These are phyloP conservation scores for Microsporum canis DNA, from an alignment of 2,329 filamentous ascomycete genomes.

Conservation along the genomic window DNA sequence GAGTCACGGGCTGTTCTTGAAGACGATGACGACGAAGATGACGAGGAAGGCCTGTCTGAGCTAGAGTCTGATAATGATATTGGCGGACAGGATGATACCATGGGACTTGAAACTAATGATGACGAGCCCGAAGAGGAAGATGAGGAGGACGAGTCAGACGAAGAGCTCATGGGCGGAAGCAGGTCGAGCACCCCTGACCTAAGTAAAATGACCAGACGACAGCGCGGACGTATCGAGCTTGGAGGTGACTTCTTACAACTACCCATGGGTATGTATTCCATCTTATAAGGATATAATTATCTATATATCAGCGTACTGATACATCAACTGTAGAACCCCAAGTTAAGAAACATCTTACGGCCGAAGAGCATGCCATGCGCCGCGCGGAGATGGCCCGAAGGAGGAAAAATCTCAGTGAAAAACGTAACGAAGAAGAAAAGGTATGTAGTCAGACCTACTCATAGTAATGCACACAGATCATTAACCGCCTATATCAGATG, in stretches of 20 bases:
- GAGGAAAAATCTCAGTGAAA: slow-evolving; percentile 62
- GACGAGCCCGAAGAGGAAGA: slow-evolving; percentile 34
- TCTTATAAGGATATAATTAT: neutral
- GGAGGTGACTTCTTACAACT: slow-evolving; percentile 42
- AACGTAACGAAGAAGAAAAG: slow-evolving; percentile 70
- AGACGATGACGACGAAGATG: slow-evolving; percentile 40
- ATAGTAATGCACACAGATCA: neutral
- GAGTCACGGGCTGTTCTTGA: slow-evolving; percentile 39
- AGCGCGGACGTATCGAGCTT: slow-evolving; percentile 49
- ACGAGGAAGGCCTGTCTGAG: slow-evolving; percentile 39
- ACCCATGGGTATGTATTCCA: slow-evolving; percentile 41
- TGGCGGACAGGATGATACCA: slow-evolving; percentile 27
- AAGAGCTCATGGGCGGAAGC: slow-evolving; percentile 38
- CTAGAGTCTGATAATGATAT: slow-evolving; percentile 35
- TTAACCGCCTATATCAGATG: slow-evolving; percentile 35
- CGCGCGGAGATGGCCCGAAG: slow-evolving; percentile 62
- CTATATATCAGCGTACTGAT: neutral
- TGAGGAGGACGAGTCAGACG: slow-evolving; percentile 34
- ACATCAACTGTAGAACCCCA: slow-evolving; percentile 44
- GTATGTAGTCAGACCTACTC: slow-evolving; percentile 26
- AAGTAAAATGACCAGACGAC: slow-evolving; percentile 56
- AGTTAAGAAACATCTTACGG: slow-evolving; percentile 60
- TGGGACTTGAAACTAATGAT: slow-evolving; percentile 28
- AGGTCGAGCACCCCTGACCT: slow-evolving; percentile 51
- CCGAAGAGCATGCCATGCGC: slow-evolving; percentile 62